Evolutionary conservation across 768 basidiomycete genomes (phyloP), one percentile per base, ranked within the genome.

Genomic region (Termitomyces titanicus): DNA sequence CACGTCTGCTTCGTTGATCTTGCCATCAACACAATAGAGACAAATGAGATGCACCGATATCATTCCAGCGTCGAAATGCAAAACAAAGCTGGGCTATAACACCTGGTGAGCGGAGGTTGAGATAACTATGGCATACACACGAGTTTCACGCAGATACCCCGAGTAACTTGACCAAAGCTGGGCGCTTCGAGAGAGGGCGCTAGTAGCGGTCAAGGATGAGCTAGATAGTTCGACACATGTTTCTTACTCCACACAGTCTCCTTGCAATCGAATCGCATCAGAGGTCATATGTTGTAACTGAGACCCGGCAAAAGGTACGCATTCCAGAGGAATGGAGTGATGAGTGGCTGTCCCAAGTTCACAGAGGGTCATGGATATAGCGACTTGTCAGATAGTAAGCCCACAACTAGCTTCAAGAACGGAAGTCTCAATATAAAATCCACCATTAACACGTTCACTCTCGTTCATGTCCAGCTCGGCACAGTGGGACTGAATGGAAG

Each of bases 111-210:
- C 22, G 13, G 25, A 33, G 33, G 49, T 53, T 47, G 44, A 59
- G n/a, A 24, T 13, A 24, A 31, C 15, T 11, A 24, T 51, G 34
- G 34, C 39, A 22, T 40, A 82, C 88, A 67, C 65, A 88, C 89
- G 81, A 54, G 88, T 77, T 75, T 91, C 88, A 42, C 89, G 81
- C 48, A 92, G 75, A 69, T 92, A 90, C 0, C 89, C 89, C 2
- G 89, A 92, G 68, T 90, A 91, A 54, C 87, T 89, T 3, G 89
- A 89, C 89, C 89, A 92, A 63, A 85, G 86, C 63, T 92, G 89
- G 8, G 89, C 82, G 64, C 89, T 91, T 47, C 88, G 75, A 15
- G 88, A 83, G 10, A 92, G 69, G 12, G 89, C 86, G 53, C 89
- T 91, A 60, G 13, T 35, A 20, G 18, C 31, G 13, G 40, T 51